Base-by-base conservation (phyloP, 805 yeast genomes). In the Blastobotrys parvus region DNA sequence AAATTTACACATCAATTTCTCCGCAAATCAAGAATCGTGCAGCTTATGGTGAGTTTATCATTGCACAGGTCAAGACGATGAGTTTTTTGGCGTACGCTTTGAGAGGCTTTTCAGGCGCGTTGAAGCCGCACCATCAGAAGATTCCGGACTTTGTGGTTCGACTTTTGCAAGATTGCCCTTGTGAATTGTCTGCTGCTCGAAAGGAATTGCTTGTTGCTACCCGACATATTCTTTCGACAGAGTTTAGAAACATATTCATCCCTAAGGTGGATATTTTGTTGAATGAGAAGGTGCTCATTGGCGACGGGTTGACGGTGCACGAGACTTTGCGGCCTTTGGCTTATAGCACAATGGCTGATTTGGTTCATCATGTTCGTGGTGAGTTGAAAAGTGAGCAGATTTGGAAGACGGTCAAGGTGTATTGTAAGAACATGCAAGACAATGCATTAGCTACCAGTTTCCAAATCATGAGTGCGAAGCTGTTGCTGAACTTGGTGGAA, bases 31-130 rank as follows among this genome's bases (percentile, higher is more conserved):
- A 72, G 44, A 86, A 88, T 55, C 72, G 95, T 50, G 68, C 77
- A 7, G 80, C 83, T 0, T 92, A 81, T 62, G 83, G 92, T 46
- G 97, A 92, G 54, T 86, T 92, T 55, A 79, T 90, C 13, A 66
- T 86, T 21, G 88, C 95, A 21, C 99, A 92, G 63, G 95, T 94
- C 33, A 92, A 92, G 60, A 95, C 97, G 1, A 90, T 95, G 34
- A 87, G 96, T 0, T 90, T 92, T 54, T 66, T 92, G 55, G 97
- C 97, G 0, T 92, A 89, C 60, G 87, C 89, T 1, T 80, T 94
- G 34, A 75, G 97, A 47, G 87, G 94, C 15, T 83, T 80, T 55
- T 79, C 94, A 2, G 74, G 77, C 29, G 78, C 77, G 32, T 70
- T 82, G 42, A 72, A 75, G 45, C 63, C 63, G 32, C 75, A 77